Evolutionary conservation across 768 basidiomycete genomes (phyloP), one percentile per base, ranked within the genome.

Genomic region (Lactarius trivialis): DNA sequence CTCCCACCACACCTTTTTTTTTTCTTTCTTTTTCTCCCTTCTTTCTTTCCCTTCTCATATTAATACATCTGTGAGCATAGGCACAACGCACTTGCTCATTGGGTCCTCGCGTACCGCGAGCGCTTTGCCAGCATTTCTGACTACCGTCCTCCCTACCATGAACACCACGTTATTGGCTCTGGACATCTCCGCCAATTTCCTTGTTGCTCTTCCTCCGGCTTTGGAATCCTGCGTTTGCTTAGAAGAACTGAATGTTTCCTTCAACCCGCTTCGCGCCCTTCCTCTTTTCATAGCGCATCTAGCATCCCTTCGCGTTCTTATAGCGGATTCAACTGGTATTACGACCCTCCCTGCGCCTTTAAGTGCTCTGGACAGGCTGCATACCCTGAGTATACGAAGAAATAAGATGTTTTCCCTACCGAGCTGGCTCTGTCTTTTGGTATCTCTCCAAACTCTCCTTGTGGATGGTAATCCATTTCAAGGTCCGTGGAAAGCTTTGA

Each of bases 401-500:
- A 99, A 99, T 75, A 88, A 88, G 71, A 79, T 99, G 70, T 81
- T 89, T 67, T 82, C 88, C 7, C 81, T 98, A 19, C 95, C 97
- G n/a, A 85, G 89, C 65, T 99, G 97, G 96, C 80, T 99, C 51
- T 93, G 92, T 72, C 82, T 92, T 32, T 79, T 99, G n/a, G 82
- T 85, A 21, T 80, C 81, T 33, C 78, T 99, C 52, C 92, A 96
- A 73, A 89, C 86, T 1, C 76, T 99, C 3, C 88, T 88, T 67
- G 84, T 99, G n/a, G 96, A 98, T 65, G 89, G 86, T 19, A 99
- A 99, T 72, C 93, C 95, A 8, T 98, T 99, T 75, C 90, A 91
- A 68, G 91, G 90, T 8, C 91, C 92, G 1, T 97, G 94, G 92
- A 85, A 88, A 70, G 86, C 90, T 34, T 78, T 99, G 57, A 85